Evolutionary conservation across 495 filamentous ascomycete genomes (phyloP).

Genomic region (Rhypophila decipiens): DNA sequence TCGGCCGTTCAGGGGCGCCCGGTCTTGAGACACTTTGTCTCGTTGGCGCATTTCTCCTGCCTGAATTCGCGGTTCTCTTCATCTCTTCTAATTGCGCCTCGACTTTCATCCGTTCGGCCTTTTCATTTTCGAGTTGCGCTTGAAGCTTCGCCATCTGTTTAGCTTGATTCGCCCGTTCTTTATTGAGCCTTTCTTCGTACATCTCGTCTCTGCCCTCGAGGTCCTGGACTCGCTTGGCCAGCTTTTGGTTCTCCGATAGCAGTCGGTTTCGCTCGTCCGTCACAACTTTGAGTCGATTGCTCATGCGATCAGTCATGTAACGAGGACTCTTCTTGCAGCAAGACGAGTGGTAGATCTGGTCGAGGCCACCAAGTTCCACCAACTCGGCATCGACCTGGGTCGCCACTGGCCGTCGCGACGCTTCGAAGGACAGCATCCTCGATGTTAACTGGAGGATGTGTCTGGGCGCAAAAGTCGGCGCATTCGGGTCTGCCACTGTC

Average conservation of each 20-base stretch:
- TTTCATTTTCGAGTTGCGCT: slow-evolving; percentile 22
- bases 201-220: slow-evolving; percentile 29
- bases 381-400: slow-evolving; percentile 26
- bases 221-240: slow-evolving; percentile 20
- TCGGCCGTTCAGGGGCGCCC: neutral
- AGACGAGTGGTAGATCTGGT: slow-evolving; percentile 35
- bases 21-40: too few species aligned
- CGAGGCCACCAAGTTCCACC: slow-evolving; percentile 32
- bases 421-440: slow-evolving; percentile 25
- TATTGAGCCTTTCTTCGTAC: slow-evolving; percentile 23
- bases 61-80: slow-evolving; percentile 2
- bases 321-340: slow-evolving; percentile 32
- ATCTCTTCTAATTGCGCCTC: slow-evolving; percentile 14
- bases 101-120: slow-evolving; percentile 11
- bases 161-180: slow-evolving; percentile 16
- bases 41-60: too few species aligned
- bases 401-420: slow-evolving; percentile 22
- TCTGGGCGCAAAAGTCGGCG: slow-evolving; percentile 26
- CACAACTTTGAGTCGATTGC: slow-evolving; percentile 13
- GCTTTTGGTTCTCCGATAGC: slow-evolving; percentile 13
- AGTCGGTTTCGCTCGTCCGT: slow-evolving; percentile 23
- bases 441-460: slow-evolving; percentile 27
- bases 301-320: slow-evolving; percentile 25
- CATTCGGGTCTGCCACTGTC: slow-evolving; percentile 22
- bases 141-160: slow-evolving; percentile 18